These are phyloP conservation scores for Medicago ruthenica DNA, from an alignment of 306 rosid genomes.

Conservation along the genomic window DNA sequence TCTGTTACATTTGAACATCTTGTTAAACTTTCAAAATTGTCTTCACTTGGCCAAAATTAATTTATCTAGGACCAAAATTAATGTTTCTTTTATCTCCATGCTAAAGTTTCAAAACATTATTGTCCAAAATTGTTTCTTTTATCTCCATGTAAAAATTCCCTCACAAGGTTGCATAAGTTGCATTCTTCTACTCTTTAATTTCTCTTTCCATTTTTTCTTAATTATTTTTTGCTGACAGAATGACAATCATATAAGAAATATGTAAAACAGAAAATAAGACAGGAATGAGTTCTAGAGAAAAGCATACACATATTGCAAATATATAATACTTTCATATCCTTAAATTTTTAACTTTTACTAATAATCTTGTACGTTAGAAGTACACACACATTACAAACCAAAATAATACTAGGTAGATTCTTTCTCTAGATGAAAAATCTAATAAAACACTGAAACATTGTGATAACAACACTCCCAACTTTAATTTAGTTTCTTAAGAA, in stretches of 20 bases:
- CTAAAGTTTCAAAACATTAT: too few species aligned
- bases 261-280: background rate
- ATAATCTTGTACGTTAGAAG: slow-evolving; percentile 5
- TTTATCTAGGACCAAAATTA: too few species aligned
- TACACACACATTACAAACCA: background rate
- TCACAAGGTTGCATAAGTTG: too few species aligned
- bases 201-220: too few species aligned
- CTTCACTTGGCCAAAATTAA: too few species aligned
- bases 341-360: background rate
- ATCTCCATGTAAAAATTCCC: too few species aligned
- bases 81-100: too few species aligned
- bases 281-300: background rate
- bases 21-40: too few species aligned
- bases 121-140: too few species aligned
- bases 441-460: background rate
- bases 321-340: background rate
- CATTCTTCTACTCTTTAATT: too few species aligned
- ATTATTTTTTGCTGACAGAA: background rate
- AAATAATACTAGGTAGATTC: background rate
- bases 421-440: background rate
- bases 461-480: background rate
- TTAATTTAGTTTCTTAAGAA: background rate
- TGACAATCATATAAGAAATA: background rate
- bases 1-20: too few species aligned
- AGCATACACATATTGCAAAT: background rate